A percentile compares a stretch with the other conserved stretches of the same genome.
These are phyloP conservation scores for Acer negundo DNA, from an alignment of 345 rosid species.

Conservation along the genomic window DNA sequence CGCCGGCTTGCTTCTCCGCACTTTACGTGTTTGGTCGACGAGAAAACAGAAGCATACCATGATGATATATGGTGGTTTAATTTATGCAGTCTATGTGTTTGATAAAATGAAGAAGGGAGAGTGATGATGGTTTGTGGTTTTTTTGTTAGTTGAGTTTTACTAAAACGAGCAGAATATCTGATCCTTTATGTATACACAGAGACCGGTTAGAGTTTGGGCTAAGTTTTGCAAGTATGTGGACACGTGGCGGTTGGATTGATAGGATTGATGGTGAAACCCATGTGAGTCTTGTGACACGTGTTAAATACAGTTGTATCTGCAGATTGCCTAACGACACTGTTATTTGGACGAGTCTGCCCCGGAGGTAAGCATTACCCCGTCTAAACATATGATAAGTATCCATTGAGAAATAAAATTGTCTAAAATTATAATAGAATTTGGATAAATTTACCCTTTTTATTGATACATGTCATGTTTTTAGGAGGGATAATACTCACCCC, in stretches of 20 bases:
- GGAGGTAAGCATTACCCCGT: too few relatives aligned
- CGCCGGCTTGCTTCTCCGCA: slow-evolving; percentile 78
- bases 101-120: too few relatives aligned
- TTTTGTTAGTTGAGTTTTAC: not conserved
- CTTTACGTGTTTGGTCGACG: slow-evolving; percentile 79
- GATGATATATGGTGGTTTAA: not conserved
- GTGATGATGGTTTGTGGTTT: not conserved
- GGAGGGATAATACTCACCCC: too few relatives aligned
- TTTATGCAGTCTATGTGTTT: not conserved
- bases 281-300: slow-evolving; percentile 12
- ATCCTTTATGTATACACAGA: not conserved
- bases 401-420: too few relatives aligned
- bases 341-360: too few relatives aligned
- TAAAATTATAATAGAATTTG: too few relatives aligned
- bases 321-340: not conserved
- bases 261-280: not conserved
- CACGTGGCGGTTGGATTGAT: not conserved
- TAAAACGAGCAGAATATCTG: too few relatives aligned
- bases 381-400: too few relatives aligned
- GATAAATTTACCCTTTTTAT: too few relatives aligned
- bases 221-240: not conserved
- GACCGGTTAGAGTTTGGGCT: slow-evolving; percentile 16
- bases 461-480: too few relatives aligned
- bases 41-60: slow-evolving; percentile 89
- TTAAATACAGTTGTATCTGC: not conserved